Evolutionary conservation across 2,329 filamentous ascomycete species (phyloP), one percentile per base, ranked within the genome.

Genomic region (Calycina herbarum): DNA sequence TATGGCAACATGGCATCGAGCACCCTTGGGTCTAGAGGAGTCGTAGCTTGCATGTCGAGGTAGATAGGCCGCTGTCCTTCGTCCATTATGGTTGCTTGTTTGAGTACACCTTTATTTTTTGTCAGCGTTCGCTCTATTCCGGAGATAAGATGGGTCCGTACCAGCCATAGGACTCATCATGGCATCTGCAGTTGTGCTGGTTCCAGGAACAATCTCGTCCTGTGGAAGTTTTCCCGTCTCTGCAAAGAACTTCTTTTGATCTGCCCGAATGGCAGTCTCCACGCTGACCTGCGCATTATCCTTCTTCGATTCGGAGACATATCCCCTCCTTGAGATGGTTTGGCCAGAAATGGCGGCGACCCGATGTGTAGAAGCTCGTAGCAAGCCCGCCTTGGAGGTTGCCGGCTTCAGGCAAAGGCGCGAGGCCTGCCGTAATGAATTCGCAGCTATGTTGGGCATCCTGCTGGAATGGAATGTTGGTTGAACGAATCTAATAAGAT

Each of bases 21-120:
- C 38, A 99, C 95, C 70, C 95, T 88, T 29, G 95, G 95, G 74
- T 99, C 95, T 66, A 95, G 88, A 20, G 95, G 95, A 0, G 95
- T 99, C 0, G 95, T 99, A 42, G 95, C 93, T 80, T 99, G 95
- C 90, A 97, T 97, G 77, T 99, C 95, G 63, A 99, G 89, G 75
- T 99, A 99, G 76, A 99, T 98, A 48, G 95, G 95, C 66, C 95
- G 85, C 68, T 92, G 89, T 66, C 95, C 95, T 78, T 96, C 89
- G 72, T 97, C 94, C 89, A 98, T 92, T 69, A 97, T 83, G 13
- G 93, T 93, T 8, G 94, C 94, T 78, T 97, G 90, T 82, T 95
- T 96, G 68, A 99, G 82, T 57, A 97, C 89, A 70, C 91, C 91
- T 75, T 54, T 11, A 38, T 59, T 51, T 64, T 54, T 60, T 56